These are phyloP conservation scores for Artemisia argyi DNA, from an alignment of 129 eudicot genomes.

Conservation along the genomic window DNA sequence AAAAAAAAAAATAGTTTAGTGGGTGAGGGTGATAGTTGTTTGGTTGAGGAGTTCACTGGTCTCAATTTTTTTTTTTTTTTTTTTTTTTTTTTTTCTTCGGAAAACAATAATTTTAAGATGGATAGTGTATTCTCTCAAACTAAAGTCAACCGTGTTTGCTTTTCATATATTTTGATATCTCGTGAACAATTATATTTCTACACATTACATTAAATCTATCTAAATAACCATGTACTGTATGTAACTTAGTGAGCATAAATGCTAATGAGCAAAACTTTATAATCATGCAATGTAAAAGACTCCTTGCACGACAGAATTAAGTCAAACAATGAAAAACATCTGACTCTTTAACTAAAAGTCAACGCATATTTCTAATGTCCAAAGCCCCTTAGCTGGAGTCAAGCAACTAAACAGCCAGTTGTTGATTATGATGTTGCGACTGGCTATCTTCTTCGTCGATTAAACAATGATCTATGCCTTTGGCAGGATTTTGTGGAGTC, in stretches of 20 bases:
- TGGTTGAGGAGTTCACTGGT: no score
- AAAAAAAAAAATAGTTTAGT: no score
- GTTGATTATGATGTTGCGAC: slow-evolving; percentile 37
- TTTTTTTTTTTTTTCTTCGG: no score
- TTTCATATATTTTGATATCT: no score
- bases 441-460: slow-evolving; percentile 38
- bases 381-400: slow-evolving; percentile 20
- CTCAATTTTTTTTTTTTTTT: no score
- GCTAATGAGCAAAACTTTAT: slow-evolving; percentile 16
- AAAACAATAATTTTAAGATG: no score
- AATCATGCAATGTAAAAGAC: slow-evolving; percentile 21
- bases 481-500: slow-evolving; percentile 12
- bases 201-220: background rate
- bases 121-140: no score
- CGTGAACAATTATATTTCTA: no score
- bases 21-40: no score
- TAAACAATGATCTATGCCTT: slow-evolving; percentile 25
- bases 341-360: slow-evolving; percentile 20
- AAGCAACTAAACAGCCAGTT: slow-evolving; percentile 31
- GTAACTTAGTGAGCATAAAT: background rate
- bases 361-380: slow-evolving; percentile 15
- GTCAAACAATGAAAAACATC: slow-evolving; percentile 18
- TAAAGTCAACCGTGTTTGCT: no score
- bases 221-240: background rate
- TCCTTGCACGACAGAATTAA: background rate